Base-by-base conservation (phyloP, 148 eudicot genomes). In the Cornus florida region DNA sequence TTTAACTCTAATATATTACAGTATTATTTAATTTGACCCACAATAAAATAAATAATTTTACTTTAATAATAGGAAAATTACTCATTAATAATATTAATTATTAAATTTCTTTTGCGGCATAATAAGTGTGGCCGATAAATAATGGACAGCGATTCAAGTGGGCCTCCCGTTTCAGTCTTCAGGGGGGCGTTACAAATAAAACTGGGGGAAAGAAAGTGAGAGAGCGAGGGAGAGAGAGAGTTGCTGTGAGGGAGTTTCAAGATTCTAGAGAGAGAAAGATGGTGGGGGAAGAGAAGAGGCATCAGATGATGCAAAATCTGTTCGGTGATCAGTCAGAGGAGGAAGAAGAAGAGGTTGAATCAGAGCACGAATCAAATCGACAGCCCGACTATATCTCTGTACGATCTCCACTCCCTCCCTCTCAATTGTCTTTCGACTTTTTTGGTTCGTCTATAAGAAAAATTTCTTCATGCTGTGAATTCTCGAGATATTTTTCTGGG, bases 251-350 rank as follows among this genome's bases (percentile, higher is more conserved):
- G 10, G 48, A 53, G 59, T 2, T 53, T 12, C 14, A 12, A 4
- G 59, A 53, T 0, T 11, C 0, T 12, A 16, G 59, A 53, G 59
- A 53, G 59, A 16, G 59, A 53, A 53, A 53, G 59, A 91, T 88
- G 91, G 92, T 88, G 84, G 97, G 97, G 69, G 97, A 91, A 78
- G 95, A 91, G 82, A 93, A 96, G 81, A 82, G 99, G 81, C 93
- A 93, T 76, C 92, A 92, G 78, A 96, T 96, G 97, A 96, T 96
- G 99, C 97, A 96, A 68, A 93, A 96, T 83, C 88, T 96, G 17
- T 96, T 96, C 85, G 99, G 99, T 14, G 99, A 92, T 73, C 97
- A 95, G 81, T 96, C 98, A 7, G 99, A 89, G 69, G 86, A 86
- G 50, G 94, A 94, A 50, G 97, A 92, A 66, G 97, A 93, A 72